Evolutionary conservation across 306 rosid genomes (phyloP).

Genomic region (Prunus fruticosa): DNA sequence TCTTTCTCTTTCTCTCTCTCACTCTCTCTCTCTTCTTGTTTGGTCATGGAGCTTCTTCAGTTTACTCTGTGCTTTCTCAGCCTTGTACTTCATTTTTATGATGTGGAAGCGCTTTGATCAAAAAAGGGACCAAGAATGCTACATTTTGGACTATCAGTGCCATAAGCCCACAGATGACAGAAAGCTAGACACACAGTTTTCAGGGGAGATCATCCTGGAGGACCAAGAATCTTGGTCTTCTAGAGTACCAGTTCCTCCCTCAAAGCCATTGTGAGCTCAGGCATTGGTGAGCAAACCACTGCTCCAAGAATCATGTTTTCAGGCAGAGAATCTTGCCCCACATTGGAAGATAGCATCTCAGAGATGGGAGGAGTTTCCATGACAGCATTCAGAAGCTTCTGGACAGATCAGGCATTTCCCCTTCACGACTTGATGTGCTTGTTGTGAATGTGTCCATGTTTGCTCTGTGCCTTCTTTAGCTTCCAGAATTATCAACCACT

Average conservation of each 20-base stretch:
- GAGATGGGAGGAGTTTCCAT: constrained; percentile 80
- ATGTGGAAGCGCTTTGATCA: constrained; percentile 52
- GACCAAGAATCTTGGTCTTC: constrained; percentile 49
- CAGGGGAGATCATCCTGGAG: constrained; percentile 54
- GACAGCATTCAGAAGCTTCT: constrained; percentile 59
- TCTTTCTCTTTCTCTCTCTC: constrained; percentile 1
- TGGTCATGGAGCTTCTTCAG: constrained; percentile 57
- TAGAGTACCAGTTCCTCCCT: constrained; percentile 70
- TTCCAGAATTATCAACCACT: constrained; percentile 52
- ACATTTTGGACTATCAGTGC: constrained; percentile 70
- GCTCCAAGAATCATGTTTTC: constrained; percentile 63
- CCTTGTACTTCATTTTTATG: constrained; percentile 40
- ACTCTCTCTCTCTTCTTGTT: neutral
- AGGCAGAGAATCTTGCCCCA: constrained; percentile 52
- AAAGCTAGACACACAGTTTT: constrained; percentile 53
- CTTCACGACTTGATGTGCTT: constrained; percentile 70
- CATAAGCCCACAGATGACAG: constrained; percentile 71
- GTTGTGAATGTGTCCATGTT: constrained; percentile 82
- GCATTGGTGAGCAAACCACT: constrained; percentile 89
- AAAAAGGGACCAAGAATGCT: constrained; percentile 58
- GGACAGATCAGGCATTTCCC: constrained; percentile 36
- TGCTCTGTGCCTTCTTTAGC: constrained; percentile 60
- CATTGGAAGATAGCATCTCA: constrained; percentile 32
- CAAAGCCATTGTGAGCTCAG: constrained; percentile 83
- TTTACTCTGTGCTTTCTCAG: constrained; percentile 28